Conservation (phyloP, 139 green algal species). For the Volvox reticuliferus region DNA sequence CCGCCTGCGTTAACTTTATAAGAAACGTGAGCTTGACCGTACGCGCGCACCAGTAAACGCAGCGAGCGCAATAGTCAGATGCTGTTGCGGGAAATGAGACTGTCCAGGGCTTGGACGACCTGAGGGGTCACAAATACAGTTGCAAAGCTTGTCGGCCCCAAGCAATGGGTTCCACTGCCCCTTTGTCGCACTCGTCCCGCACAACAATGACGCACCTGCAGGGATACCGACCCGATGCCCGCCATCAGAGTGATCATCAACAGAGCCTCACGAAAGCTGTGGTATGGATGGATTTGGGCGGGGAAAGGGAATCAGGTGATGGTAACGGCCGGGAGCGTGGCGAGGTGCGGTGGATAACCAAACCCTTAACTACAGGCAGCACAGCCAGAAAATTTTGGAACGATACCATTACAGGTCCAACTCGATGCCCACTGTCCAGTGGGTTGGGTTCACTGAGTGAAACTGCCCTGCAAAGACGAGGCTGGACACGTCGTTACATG, state of each 20-base stretch:
- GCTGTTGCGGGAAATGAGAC: not conserved
- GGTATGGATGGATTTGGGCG: not conserved
- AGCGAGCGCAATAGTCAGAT: not conserved
- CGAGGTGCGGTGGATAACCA: not conserved
- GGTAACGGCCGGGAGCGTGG: not conserved
- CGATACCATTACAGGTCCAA: no score
- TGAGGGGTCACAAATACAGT: not conserved
- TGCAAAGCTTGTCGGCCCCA: no score
- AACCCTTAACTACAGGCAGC: not conserved
- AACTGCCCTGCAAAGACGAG: no score
- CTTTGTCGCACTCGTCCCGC: no score
- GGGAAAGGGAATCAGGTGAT: not conserved
- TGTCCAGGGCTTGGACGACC: slow-evolving; percentile 29
- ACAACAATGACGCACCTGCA: slow-evolving; percentile 37
- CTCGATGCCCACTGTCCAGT: no score
- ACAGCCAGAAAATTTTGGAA: no score
- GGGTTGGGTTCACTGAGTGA: no score
- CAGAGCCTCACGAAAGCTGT: slow-evolving; percentile 47
- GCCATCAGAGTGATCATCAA: slow-evolving; percentile 18
- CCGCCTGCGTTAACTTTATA: no score
- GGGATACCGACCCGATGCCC: slow-evolving; percentile 34
- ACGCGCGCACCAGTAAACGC: no score
- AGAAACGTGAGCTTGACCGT: no score
- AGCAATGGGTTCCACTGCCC: no score
- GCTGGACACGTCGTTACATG: no score